Evolutionary conservation across 768 basidiomycete genomes (phyloP).

Genomic region (Lactarius tabidus): DNA sequence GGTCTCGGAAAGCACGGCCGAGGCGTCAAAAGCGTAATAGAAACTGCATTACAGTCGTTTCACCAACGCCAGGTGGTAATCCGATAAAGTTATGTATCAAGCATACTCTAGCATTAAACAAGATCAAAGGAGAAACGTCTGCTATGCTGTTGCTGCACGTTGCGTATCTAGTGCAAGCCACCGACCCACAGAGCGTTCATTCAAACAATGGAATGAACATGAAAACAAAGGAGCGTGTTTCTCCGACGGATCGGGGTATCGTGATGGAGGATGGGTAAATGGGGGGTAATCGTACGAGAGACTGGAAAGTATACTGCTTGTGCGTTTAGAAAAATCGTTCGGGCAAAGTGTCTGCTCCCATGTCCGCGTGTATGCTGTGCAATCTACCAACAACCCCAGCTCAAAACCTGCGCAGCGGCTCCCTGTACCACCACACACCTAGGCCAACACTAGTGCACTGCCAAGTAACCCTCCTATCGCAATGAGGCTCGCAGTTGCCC

Average conservation of each 20-base stretch:
- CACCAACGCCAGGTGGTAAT: constrained; percentile 2
- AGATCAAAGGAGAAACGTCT: not conserved
- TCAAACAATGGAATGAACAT: constrained; percentile 2
- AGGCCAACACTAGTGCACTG: not conserved
- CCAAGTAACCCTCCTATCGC: constrained; percentile 12
- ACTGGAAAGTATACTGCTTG: constrained; percentile 6
- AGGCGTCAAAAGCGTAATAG: not conserved
- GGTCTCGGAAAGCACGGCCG: too few relatives aligned
- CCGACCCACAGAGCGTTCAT: not conserved
- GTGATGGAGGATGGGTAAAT: constrained; percentile 7
- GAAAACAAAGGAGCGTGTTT: constrained; percentile 22
- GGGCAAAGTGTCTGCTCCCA: constrained; percentile 15
- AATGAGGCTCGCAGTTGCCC: not conserved
- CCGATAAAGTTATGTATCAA: constrained; percentile 11
- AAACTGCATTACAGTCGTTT: not conserved
- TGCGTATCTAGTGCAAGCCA: not conserved
- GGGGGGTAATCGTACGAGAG: not conserved
- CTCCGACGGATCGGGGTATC: constrained; percentile 18
- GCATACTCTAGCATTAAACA: not conserved
- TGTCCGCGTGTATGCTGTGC: constrained; percentile 16
- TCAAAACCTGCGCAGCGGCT: not conserved
- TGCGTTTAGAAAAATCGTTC: constrained; percentile 3
- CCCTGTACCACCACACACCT: not conserved
- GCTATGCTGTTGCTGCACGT: not conserved
- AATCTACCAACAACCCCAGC: constrained; percentile 9